Evolutionary conservation across 2,329 filamentous ascomycete genomes (phyloP).

Genomic region (Helotiales sp.): DNA sequence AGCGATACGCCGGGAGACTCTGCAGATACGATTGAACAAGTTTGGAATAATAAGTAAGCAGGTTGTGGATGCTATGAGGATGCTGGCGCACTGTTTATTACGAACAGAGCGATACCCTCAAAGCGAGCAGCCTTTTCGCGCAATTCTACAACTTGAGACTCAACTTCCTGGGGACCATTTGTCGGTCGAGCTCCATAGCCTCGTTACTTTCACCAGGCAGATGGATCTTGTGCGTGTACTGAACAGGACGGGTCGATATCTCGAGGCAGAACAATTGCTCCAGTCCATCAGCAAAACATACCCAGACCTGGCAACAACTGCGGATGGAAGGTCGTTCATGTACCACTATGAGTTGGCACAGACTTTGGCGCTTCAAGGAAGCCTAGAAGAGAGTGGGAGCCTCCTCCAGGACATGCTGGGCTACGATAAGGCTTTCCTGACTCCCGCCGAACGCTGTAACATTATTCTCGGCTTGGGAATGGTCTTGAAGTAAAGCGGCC

Average conservation of each 20-base stretch:
- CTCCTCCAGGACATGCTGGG: not conserved
- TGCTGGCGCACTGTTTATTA: not conserved
- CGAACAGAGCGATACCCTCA: not conserved
- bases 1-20: not conserved
- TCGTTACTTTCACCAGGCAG: not conserved
- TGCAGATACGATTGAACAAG: conserved; percentile 10
- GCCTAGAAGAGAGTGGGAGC: not conserved
- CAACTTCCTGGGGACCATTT: no score
- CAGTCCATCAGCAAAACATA: not conserved
- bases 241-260: not conserved
- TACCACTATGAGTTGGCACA: not conserved
- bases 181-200: not conserved
- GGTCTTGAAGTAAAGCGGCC: not conserved
- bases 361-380: not conserved
- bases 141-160: not conserved
- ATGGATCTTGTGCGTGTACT: not conserved
- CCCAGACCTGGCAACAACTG: not conserved
- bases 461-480: not conserved
- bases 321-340: no score
- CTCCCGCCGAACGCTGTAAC: not conserved
- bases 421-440: not conserved
- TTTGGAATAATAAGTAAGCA: not conserved
- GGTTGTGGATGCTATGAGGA: not conserved
- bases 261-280: not conserved
- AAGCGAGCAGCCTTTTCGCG: not conserved